A percentile compares a stretch with the other conserved stretches of the same genome.
phyloP scores from a whole-genome alignment of 1,284 basidiomycete genomes.

The Rhodotorula mucilaginosa region DNA sequence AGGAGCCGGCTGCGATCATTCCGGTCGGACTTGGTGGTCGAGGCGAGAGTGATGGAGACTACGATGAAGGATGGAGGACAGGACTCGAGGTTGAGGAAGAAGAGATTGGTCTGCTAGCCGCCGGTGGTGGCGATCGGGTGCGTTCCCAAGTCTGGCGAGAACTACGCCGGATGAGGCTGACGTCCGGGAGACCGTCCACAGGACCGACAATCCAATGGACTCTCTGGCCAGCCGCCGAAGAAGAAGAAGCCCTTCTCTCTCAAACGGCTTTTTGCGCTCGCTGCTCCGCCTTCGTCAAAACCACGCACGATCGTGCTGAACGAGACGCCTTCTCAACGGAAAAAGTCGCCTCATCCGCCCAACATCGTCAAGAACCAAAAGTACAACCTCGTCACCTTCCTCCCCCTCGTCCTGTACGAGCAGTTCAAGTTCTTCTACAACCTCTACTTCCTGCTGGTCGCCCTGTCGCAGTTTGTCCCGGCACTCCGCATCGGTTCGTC shows the following conservation, averaged over 20 bases:
- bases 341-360: constrained; percentile 50
- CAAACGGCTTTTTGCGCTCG: constrained; percentile 6
- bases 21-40: constrained; percentile 18
- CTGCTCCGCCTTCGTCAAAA: constrained; percentile 4
- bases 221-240: not conserved
- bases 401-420: constrained; percentile 95
- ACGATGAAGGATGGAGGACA: constrained; percentile 33
- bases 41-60: constrained; percentile 37
- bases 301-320: constrained; percentile 34
- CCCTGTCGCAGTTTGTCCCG: constrained; percentile 91
- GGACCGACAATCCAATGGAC: not conserved
- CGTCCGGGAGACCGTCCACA: not conserved
- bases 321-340: constrained; percentile 4
- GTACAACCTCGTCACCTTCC: constrained; percentile 90
- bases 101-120: constrained; percentile 18
- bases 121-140: constrained; percentile 7
- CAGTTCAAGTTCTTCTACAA: constrained; percentile 99
- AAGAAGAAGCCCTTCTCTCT: not conserved
- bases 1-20: not conserved
- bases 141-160: not conserved
- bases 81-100: constrained; percentile 33
- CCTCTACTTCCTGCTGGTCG: constrained; percentile 95
- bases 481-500: constrained; percentile 86
- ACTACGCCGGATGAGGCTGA: not conserved
- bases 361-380: constrained; percentile 98